Conservation (phyloP, 2,329 filamentous ascomycete genomes). For the Knoxdaviesia proteae region DNA sequence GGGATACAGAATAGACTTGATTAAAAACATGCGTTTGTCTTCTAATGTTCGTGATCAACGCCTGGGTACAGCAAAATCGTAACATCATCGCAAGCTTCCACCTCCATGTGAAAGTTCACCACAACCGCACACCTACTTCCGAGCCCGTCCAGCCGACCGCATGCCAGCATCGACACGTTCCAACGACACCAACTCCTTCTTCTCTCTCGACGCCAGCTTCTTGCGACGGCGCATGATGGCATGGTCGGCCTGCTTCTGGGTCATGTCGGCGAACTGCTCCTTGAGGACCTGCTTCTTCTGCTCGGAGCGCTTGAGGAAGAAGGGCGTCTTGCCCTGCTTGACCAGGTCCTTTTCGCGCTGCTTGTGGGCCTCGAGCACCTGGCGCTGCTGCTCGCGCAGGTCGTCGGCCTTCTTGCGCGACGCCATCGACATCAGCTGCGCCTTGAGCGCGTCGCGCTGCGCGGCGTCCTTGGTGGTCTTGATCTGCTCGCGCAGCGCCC, state of each 20-base stretch:
- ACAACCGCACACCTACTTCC: too few species aligned
- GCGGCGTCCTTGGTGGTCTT: constrained; percentile 41
- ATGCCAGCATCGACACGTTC: constrained; percentile 9
- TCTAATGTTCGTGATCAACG: too few species aligned
- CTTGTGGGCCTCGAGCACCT: constrained; percentile 54
- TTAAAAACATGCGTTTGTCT: too few species aligned
- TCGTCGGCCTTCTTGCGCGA: constrained; percentile 51
- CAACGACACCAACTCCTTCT: constrained; percentile 40
- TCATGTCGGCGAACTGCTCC: constrained; percentile 66
- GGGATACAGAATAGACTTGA: too few species aligned
- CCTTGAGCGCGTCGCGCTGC: constrained; percentile 50
- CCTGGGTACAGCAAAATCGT: too few species aligned
- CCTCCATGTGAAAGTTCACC: too few species aligned
- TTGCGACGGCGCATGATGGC: constrained; percentile 73
- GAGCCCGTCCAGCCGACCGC: neutral
- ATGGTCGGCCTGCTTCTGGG: constrained; percentile 64
- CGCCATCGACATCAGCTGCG: constrained; percentile 57
- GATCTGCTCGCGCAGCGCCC: constrained; percentile 46
- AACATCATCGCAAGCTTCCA: too few species aligned
- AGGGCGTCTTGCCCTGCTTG: constrained; percentile 75
- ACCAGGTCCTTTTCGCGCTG: constrained; percentile 69
- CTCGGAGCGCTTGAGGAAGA: constrained; percentile 81
- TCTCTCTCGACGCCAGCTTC: constrained; percentile 74
- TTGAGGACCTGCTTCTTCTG: constrained; percentile 70
- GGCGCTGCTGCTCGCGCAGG: constrained; percentile 46